phyloP scores from a whole-genome alignment of 345 rosid species.

The Anacardium occidentale region DNA sequence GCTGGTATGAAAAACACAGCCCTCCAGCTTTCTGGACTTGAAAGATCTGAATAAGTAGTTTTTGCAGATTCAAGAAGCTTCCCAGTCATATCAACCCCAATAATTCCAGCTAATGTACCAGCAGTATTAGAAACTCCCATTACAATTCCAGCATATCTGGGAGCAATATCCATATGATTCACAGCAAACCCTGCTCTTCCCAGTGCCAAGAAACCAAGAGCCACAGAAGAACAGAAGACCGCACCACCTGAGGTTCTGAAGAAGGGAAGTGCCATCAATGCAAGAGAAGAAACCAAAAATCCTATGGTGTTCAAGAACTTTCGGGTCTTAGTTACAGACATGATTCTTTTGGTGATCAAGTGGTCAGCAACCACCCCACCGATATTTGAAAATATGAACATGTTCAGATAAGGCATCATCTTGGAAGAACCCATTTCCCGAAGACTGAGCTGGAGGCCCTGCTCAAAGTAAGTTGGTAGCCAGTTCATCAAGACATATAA shows the following conservation, averaged over 20 bases:
- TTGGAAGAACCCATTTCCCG: constrained; percentile 95
- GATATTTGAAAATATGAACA: constrained; percentile 91
- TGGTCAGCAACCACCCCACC: constrained; percentile 94
- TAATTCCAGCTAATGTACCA: constrained; percentile 89
- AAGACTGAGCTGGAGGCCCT: constrained; percentile 82
- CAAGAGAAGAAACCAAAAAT: constrained; percentile 74
- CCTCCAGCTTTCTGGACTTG: constrained; percentile 96
- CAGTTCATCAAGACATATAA: constrained; percentile 94
- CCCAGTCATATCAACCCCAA: constrained; percentile 90
- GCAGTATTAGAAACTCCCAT: constrained; percentile 99
- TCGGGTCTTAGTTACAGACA: constrained; percentile 77
- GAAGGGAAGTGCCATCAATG: constrained; percentile 73
- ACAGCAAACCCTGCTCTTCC: constrained; percentile 98
- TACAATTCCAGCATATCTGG: constrained; percentile 89
- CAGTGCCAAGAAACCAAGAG: constrained; percentile 86
- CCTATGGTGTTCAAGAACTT: constrained; percentile 82
- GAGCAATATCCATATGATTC: constrained; percentile 99
- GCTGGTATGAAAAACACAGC: constrained; percentile 83
- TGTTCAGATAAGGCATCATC: constrained; percentile 97
- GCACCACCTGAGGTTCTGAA: constrained; percentile 83
- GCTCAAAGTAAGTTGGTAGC: constrained; percentile 93
- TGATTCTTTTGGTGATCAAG: constrained; percentile 67
- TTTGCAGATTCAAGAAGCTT: constrained; percentile 85
- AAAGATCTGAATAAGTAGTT: constrained; percentile 66
- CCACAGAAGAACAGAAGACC: constrained; percentile 79